Evolutionary conservation across 768 basidiomycete species (phyloP), one percentile per base, ranked within the genome.

Genomic region (Porpolomopsis calyptriformis): DNA sequence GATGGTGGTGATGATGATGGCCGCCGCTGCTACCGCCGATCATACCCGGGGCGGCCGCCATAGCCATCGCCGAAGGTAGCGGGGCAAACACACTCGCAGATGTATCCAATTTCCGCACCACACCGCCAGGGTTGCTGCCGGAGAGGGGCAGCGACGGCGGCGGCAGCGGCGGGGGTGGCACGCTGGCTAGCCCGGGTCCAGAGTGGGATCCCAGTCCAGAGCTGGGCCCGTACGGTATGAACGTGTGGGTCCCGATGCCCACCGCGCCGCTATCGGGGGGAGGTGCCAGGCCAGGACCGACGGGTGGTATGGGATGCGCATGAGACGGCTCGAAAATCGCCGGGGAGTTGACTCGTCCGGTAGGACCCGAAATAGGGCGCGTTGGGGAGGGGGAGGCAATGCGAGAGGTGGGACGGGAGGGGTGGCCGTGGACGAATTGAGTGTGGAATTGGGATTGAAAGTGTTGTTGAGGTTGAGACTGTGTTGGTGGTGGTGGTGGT

Each of bases 361-460:
- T 26, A 8, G 14, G 22, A 34, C n/a, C 20, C 29, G 26, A n/a
- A n/a, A 20, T 38, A 10, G 14, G 19, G 39, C 24, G 19, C 36
- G 23, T 47, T 34, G 38, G 41, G 27, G 23, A 16, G 6, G 45
- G 45, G 6, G 45, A 46, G 11, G 38, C 23, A 12, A 47, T 23
- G 16, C 41, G 36, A 26, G 50, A 47, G 14, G 46, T 43, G 0
- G 36, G 47, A 10, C 43, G 33, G n/a, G 55, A 51, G 19, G 34
- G 16, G 27, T 52, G 16, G 4, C 58, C 58, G 33, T 52, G 50
- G 9, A 59, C 59, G 48, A 65, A 55, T 59, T 58, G 52, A 24
- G 55, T 55, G 48, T 66, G 59, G 49, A 64, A 64, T 53, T 64
- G 41, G 45, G 38, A 35, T 53, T 62, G 61, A 47, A 60, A 60